Base-by-base conservation (phyloP, 768 basidiomycete genomes). In the Coprinopsis marcescibilis region DNA sequence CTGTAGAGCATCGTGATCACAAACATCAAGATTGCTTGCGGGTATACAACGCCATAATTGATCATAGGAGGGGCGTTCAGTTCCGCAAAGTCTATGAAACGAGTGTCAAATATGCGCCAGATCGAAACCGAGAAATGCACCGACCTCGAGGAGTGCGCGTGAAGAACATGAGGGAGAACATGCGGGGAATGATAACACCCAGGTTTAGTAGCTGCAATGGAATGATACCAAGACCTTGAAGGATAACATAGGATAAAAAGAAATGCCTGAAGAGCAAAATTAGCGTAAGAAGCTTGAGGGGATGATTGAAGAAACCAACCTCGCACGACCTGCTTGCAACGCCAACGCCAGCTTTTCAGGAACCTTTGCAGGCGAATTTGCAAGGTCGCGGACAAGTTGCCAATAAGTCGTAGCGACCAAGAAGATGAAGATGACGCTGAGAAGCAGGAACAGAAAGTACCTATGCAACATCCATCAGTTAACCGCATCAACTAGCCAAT, bases 51-150 rank as follows among this genome's bases (percentile, higher is more conserved):
- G 42, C 96, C 96, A 55, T 98, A 95, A 65, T 97, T 98, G 66
- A 98, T 87, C 86, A 94, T 90, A 0, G 96, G 93, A 4, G 96
- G 96, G 0, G 93, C 92, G 59, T 99, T 96, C 13, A 98, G 75
- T 62, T 96, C 96, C 14, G 93, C 95, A 53, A 83, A 94, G 58
- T 99, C 95, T 97, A 33, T 24, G 27, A 33, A 19, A 24, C 36
- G n/a, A 8, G 17, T 21, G 21, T 12, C n/a, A 29, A 15, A 49
- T 36, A 15, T 19, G 14, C 12, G 14, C 30, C 27, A 44, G 25
- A 34, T 35, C 11, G 13, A 20, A 2, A 12, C 3, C 27, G 23
- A 17, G 26, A 14, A 11, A 39, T 34, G 6, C 24, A 57, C 71
- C 24, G 56, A 89, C 93, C 94, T 72, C 96, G 73, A 1, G 96